Evolutionary conservation across 257 asterid genomes (phyloP).

Genomic region (Salvia miltiorrhiza): DNA sequence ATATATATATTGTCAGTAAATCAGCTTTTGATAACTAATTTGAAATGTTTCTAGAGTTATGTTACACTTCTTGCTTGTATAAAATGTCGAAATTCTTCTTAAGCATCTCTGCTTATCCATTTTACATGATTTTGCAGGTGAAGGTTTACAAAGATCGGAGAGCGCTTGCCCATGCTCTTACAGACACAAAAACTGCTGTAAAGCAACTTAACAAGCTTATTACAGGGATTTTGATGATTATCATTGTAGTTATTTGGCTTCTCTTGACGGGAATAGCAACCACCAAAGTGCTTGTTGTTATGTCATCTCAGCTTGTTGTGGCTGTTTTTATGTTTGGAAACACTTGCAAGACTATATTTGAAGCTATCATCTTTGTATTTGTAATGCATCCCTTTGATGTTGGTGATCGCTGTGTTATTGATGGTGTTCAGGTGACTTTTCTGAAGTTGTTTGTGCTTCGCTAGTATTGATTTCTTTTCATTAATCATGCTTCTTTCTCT

Average conservation of each 20-base stretch:
- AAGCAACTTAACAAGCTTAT: slow-evolving; percentile 52
- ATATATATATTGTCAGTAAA: neutral
- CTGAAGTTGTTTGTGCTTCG: neutral
- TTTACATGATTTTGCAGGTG: slow-evolving; percentile 47
- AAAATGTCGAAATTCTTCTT: neutral
- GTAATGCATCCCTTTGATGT: slow-evolving; percentile 71
- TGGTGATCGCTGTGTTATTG: slow-evolving; percentile 58
- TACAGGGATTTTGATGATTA: slow-evolving; percentile 31
- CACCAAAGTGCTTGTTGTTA: slow-evolving; percentile 45
- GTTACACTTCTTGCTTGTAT: neutral
- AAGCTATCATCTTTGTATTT: slow-evolving; percentile 55
- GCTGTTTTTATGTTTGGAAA: slow-evolving; percentile 63
- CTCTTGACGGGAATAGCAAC: slow-evolving; percentile 56
- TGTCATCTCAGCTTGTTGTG: slow-evolving; percentile 55
- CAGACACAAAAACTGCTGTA: slow-evolving; percentile 65
- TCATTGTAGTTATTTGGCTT: slow-evolving; percentile 44
- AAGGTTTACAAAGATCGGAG: slow-evolving; percentile 87
- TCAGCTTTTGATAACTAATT: neutral
- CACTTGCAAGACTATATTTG: slow-evolving; percentile 65
- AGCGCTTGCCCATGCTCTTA: slow-evolving; percentile 76
- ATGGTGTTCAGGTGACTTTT: slow-evolving; percentile 46
- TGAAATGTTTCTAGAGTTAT: neutral
- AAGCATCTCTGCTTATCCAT: neutral
- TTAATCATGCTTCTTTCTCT: neutral
- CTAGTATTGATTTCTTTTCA: neutral